These are phyloP conservation scores for Chenopodium album DNA, from an alignment of 148 eudicot species.

Conservation along the genomic window DNA sequence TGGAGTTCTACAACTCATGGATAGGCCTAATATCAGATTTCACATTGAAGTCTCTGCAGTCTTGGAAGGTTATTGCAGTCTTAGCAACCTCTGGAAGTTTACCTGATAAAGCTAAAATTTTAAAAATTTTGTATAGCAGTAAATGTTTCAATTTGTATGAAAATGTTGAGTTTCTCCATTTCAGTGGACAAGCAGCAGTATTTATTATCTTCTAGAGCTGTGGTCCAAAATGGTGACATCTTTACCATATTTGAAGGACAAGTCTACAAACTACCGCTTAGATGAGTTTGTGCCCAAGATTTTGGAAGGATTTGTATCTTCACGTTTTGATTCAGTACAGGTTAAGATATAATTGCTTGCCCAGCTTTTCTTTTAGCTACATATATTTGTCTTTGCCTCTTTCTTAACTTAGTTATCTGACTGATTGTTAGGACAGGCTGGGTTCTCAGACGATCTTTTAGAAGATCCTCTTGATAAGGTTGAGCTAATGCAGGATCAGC, in stretches of 20 bases:
- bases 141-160: neutral
- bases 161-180: constrained; percentile 5
- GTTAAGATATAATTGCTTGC: constrained; percentile 29
- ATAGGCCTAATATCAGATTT: constrained; percentile 59
- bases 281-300: constrained; percentile 88
- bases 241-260: constrained; percentile 69
- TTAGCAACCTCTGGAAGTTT: constrained; percentile 5
- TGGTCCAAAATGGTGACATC: constrained; percentile 90
- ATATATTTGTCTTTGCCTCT: constrained; percentile 7
- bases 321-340: constrained; percentile 81
- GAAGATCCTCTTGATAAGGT: constrained; percentile 88
- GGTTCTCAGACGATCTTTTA: constrained; percentile 59
- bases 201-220: constrained; percentile 83
- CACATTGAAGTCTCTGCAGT: constrained; percentile 60
- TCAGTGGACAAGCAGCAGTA: constrained; percentile 97
- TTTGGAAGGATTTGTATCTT: constrained; percentile 79
- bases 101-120: neutral
- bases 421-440: constrained; percentile 46
- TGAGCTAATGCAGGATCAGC: constrained; percentile 93
- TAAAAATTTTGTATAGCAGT: neutral
- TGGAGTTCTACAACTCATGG: constrained; percentile 59
- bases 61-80: constrained; percentile 57
- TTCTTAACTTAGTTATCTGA: constrained; percentile 4
- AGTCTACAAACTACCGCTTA: constrained; percentile 50
- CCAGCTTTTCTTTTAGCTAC: neutral